Percentiles rank a stretch among this genome's conserved stretches.
Conservation (phyloP, 495 filamentous ascomycete species). For the Penicillium crystallinum region DNA sequence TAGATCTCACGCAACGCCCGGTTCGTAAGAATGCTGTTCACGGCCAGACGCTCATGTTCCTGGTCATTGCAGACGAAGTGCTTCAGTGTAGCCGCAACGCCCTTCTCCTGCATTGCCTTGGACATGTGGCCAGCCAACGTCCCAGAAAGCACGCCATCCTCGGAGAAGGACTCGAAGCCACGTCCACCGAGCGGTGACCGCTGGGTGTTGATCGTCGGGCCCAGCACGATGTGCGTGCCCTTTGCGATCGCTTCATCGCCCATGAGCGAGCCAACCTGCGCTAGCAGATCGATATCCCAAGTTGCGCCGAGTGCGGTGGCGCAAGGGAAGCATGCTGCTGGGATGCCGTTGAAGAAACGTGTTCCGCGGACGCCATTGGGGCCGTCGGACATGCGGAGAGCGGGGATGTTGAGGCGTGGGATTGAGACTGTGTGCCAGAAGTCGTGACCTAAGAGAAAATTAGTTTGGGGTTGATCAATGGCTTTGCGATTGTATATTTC, state of each 20-base stretch:
- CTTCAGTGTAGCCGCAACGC: constrained; percentile 68
- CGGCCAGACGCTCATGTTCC: constrained; percentile 65
- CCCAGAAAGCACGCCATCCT: constrained; percentile 70
- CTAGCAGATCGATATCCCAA: constrained; percentile 60
- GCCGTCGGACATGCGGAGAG: constrained; percentile 65
- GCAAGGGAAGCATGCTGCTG: constrained; percentile 65
- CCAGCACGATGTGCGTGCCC: constrained; percentile 64
- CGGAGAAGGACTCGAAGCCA: constrained; percentile 75
- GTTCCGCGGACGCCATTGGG: constrained; percentile 73
- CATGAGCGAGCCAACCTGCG: constrained; percentile 55
- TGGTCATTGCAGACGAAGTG: constrained; percentile 83
- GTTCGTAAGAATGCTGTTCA: constrained; percentile 61
- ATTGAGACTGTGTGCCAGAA: constrained; percentile 75
- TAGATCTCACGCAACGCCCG: constrained; percentile 76
- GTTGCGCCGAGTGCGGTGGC: constrained; percentile 67
- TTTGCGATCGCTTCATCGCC: constrained; percentile 66
- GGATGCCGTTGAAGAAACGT: constrained; percentile 65
- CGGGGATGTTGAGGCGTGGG: constrained; percentile 62
- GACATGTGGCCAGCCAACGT: constrained; percentile 60
- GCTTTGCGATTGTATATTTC: not conserved
- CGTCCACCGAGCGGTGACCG: constrained; percentile 70
- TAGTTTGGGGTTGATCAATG: not conserved
- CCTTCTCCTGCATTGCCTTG: constrained; percentile 65
- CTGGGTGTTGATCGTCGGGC: constrained; percentile 76
- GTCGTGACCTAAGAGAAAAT: constrained; percentile 49